phyloP scores from a whole-genome alignment of 169 alveolate genomes.

The Cryptosporidium parvum region DNA sequence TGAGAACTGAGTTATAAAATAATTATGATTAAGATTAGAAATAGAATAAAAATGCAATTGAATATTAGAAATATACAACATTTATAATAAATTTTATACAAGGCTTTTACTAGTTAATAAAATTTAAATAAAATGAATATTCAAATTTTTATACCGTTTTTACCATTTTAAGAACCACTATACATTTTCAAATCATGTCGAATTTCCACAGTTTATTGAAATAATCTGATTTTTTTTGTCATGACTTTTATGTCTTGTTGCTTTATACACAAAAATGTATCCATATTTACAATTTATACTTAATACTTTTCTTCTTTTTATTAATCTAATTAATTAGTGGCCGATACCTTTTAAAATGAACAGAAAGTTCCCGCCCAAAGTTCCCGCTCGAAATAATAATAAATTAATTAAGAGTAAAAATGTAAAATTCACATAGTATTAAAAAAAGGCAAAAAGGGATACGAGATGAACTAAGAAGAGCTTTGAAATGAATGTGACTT shows the following conservation, averaged over 20 bases:
- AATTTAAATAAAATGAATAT: too few relatives aligned
- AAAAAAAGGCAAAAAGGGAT: slow-evolving; percentile 17
- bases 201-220: not conserved
- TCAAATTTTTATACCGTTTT: not conserved
- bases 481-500: slow-evolving; percentile 66
- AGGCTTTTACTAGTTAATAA: too few relatives aligned
- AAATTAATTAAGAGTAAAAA: not conserved
- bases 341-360: not conserved
- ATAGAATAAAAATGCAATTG: too few relatives aligned
- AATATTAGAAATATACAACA: too few relatives aligned
- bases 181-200: not conserved
- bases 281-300: not conserved
- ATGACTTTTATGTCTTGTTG: not conserved
- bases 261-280: not conserved
- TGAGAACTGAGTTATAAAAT: too few relatives aligned
- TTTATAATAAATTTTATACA: too few relatives aligned
- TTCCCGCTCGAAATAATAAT: not conserved
- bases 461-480: slow-evolving; percentile 20
- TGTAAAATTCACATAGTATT: not conserved
- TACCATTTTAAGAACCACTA: too few relatives aligned
- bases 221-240: not conserved
- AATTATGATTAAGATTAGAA: too few relatives aligned
- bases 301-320: not conserved
- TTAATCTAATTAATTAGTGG: slow-evolving; percentile 2
- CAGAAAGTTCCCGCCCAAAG: not conserved